Evolutionary conservation across 768 basidiomycete species (phyloP).

Genomic region (Tricholoma terreum): DNA sequence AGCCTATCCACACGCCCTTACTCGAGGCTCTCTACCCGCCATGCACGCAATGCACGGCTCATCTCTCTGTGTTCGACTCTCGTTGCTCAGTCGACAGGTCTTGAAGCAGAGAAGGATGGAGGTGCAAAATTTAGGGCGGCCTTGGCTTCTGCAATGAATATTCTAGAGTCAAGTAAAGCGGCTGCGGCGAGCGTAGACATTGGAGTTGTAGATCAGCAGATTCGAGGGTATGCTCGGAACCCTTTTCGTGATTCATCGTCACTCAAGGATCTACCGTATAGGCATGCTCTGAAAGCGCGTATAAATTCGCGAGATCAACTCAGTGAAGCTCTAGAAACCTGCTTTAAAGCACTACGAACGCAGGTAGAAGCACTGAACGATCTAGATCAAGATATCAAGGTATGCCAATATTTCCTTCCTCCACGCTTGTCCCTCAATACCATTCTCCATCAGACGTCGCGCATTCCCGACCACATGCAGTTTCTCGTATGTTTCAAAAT

Average conservation of each 20-base stretch:
- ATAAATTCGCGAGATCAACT: constrained; percentile 62
- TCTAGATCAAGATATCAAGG: constrained; percentile 66
- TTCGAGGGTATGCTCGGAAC: constrained; percentile 47
- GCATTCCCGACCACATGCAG: constrained; percentile 69
- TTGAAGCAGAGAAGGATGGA: constrained; percentile 40
- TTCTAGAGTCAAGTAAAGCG: constrained; percentile 52
- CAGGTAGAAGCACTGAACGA: constrained; percentile 49
- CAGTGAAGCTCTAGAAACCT: constrained; percentile 56
- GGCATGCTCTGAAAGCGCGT: constrained; percentile 64
- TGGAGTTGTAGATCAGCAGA: constrained; percentile 50
- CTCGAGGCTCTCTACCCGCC: constrained; percentile 46
- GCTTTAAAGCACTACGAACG: constrained; percentile 50
- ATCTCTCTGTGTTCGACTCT: constrained; percentile 51
- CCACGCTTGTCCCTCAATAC: background rate
- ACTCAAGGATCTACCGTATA: constrained; percentile 20
- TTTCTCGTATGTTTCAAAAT: constrained; percentile 50
- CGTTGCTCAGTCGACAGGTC: constrained; percentile 48
- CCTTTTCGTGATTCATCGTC: background rate
- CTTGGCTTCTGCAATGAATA: constrained; percentile 57
- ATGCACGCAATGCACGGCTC: constrained; percentile 47
- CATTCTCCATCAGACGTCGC: constrained; percentile 45
- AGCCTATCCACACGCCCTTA: constrained; percentile 29
- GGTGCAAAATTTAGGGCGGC: constrained; percentile 43
- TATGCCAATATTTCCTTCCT: constrained; percentile 17
- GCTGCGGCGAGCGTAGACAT: constrained; percentile 58